Evolutionary conservation across 1,284 basidiomycete species (phyloP), one percentile per base, ranked within the genome.

Genomic region (Anthracocystis setariae): DNA sequence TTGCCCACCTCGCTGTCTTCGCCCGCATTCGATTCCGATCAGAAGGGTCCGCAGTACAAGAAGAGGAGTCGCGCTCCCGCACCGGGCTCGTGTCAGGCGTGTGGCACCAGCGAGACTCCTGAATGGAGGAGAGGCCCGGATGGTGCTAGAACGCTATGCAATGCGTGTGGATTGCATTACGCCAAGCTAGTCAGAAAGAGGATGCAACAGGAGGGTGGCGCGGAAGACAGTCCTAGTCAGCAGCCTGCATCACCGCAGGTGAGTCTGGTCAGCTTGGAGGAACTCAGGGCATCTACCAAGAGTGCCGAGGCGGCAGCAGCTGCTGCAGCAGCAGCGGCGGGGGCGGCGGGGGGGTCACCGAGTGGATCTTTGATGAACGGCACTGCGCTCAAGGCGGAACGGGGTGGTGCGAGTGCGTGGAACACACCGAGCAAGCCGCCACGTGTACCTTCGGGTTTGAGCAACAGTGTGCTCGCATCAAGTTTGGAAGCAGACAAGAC

Each of bases 81-180:
- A 15, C 79, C 79, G 13, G 77, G 73, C 4, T 63, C 66, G 18
- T 82, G 80, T 58, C 71, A 74, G 35, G 71, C 76, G 24, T 82
- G 80, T 49, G 76, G 74, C 2, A 72, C 70, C 23, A 54, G 47
- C 45, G 79, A 81, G 33, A 81, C 80, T 24, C 80, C 80, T 0
- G 80, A 82, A 53, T 82, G 80, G 80, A 62, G 80, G 10, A 63
- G 79, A 8, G 80, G 80, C 21, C 80, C 80, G 13, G 78, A 79
- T 45, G 80, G 80, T 20, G 76, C 79, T 1, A 65, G 80, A 4
- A 82, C 80, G 24, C 72, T 82, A 21, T 82, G 80, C 74, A 82
- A 82, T 57, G 80, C 80, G 5, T 82, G 80, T 52, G 78, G 78
- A 10, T 48, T 77, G 53, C 74, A 73, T 51, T 76, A 63, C 29